Evolutionary conservation across 1,284 basidiomycete species (phyloP).

Genomic region (Heterobasidion irregulare): DNA sequence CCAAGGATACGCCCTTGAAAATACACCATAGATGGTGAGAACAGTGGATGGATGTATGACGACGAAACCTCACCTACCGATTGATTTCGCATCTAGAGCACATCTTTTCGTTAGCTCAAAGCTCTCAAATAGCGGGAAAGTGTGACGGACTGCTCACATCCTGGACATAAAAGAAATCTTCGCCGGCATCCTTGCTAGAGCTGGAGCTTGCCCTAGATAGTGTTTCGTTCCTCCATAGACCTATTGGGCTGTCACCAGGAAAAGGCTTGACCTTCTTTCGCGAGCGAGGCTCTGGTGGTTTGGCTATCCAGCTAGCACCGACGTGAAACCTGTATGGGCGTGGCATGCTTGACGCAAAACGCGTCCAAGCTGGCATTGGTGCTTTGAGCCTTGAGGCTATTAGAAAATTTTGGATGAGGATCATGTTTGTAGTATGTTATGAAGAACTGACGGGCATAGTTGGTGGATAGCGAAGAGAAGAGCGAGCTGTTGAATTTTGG

Average conservation of each 20-base stretch:
- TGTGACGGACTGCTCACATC: slow-evolving; percentile 37
- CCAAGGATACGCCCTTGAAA: slow-evolving; percentile 68
- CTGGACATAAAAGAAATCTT: slow-evolving; percentile 78
- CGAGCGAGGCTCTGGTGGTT: slow-evolving; percentile 41
- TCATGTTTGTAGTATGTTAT: not conserved
- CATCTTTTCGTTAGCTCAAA: not conserved
- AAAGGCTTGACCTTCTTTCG: slow-evolving; percentile 42
- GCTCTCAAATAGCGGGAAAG: slow-evolving; percentile 1
- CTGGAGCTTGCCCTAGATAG: slow-evolving; percentile 36
- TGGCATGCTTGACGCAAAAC: slow-evolving; percentile 20
- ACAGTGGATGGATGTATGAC: slow-evolving; percentile 6
- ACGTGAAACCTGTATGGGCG: slow-evolving; percentile 64
- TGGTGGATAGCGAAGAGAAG: not conserved
- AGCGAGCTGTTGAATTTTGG: not conserved
- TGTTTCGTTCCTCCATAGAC: slow-evolving; percentile 62
- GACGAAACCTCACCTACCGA: slow-evolving; percentile 50
- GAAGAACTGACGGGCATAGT: not conserved
- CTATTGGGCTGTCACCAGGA: slow-evolving; percentile 53
- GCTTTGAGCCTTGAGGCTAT: not conserved
- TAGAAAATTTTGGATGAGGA: slow-evolving; percentile 10
- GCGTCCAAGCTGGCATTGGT: not conserved
- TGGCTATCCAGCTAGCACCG: slow-evolving; percentile 74
- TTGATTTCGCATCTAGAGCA: slow-evolving; percentile 56
- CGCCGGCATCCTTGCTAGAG: slow-evolving; percentile 46
- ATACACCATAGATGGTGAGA: slow-evolving; percentile 11